Base-by-base conservation (phyloP, 495 filamentous ascomycete genomes). In the Astrothelium subdiscretum region DNA sequence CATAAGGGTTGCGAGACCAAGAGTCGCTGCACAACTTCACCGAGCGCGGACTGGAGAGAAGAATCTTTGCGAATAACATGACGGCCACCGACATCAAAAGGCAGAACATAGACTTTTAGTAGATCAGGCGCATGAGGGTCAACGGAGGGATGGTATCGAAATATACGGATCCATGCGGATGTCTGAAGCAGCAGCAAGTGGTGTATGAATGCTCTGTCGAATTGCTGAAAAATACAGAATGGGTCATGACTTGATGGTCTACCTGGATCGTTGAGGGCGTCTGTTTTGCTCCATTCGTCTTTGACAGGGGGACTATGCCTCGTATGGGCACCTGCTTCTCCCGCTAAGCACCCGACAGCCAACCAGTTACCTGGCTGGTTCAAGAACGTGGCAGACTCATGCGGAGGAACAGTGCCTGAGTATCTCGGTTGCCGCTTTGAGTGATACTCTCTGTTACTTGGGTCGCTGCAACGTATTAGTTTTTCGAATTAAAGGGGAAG, bases 51-150 rank as follows among this genome's bases (percentile, higher is more conserved):
- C 24, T 54, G 48, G 11, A 54, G 48, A 29, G 12, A 8, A 27
- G 48, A 24, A 20, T 54, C 48, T 54, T 54, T 59, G 57, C 57
- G 57, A 11, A 35, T 31, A 24, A 59, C 35, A 42, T 42, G 57
- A 59, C 57, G 31, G 18, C 57, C 35, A 12, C 57, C 57, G 31
- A 59, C 57, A 26, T 59, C 57, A n/a, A 35, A 42, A 13, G 57
- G 57, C 4, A 59, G 57, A 6, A 59, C n/a, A 59, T 11, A 59
- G 13, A 59, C 35, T 15, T 54, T 54, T 2, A 54, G 20, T 8
- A 54, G 24, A 54, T 54, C 48, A 24, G 29, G 20, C 11, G 20
- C n/a, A 10, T 10, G 20, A 3, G 48, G 24, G 24, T 54, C 48
- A 27, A 27, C 15, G 20, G 48, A 54, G 3, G 48, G 48, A 26